Evolutionary conservation across 495 filamentous ascomycete species (phyloP).

Genomic region (Neurospora sp.): DNA sequence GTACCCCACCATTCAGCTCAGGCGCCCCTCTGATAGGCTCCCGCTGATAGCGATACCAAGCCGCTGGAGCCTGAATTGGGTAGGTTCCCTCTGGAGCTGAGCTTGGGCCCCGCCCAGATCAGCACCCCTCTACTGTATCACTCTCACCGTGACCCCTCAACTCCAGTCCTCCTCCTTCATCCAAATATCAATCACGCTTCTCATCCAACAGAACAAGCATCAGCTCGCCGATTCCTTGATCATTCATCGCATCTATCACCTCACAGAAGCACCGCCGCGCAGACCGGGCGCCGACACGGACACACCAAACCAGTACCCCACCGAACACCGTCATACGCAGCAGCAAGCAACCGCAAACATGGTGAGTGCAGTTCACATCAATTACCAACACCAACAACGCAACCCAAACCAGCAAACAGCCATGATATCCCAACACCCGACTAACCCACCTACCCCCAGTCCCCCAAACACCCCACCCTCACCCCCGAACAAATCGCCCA

Average conservation of each 20-base stretch:
- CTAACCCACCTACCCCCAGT: neutral
- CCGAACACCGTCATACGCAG: neutral
- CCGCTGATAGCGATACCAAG: neutral
- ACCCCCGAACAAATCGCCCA: conserved; percentile 59
- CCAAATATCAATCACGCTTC: neutral
- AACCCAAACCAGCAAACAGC: neutral
- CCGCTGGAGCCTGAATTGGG: neutral
- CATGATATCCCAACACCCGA: neutral
- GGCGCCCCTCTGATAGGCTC: neutral
- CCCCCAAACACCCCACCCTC: neutral
- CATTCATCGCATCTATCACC: neutral
- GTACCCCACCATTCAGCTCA: neutral
- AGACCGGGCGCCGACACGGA: neutral
- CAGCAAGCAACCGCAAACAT: neutral
- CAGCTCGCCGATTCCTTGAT: neutral
- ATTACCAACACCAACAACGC: neutral
- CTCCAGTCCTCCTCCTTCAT: neutral
- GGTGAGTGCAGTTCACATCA: neutral
- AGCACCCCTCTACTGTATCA: neutral
- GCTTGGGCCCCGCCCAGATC: neutral
- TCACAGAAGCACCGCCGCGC: neutral
- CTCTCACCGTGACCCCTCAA: neutral
- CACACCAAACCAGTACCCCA: neutral
- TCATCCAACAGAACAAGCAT: neutral
- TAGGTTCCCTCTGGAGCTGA: neutral